phyloP scores from a whole-genome alignment of 176 grass and related monocot species.

The Musa beccarii region DNA sequence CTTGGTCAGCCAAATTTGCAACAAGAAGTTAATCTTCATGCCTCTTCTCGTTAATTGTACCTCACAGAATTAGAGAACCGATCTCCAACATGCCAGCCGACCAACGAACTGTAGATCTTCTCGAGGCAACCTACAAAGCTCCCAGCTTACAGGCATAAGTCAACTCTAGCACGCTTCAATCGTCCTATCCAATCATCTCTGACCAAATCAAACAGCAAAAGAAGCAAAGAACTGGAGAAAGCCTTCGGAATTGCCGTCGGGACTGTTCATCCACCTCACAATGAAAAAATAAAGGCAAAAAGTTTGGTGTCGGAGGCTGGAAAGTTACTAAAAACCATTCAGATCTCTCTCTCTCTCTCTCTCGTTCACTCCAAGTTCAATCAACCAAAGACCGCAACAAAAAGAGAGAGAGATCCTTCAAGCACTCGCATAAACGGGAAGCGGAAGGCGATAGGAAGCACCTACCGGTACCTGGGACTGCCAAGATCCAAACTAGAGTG shows the following conservation, averaged over 20 bases:
- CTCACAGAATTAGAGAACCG: neutral
- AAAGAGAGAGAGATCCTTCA: neutral
- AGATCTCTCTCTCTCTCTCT: neutral
- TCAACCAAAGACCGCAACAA: neutral
- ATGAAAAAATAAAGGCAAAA: neutral
- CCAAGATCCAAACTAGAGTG: neutral
- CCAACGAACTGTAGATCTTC: neutral
- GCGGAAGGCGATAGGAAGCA: too few relatives aligned
- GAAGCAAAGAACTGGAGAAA: neutral
- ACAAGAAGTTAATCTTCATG: too few relatives aligned
- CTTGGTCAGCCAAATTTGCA: neutral
- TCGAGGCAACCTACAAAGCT: neutral
- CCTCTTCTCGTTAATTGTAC: too few relatives aligned
- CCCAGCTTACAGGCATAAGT: neutral
- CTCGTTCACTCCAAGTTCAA: neutral
- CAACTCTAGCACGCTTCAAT: neutral
- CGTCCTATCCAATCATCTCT: neutral
- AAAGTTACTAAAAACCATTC: neutral
- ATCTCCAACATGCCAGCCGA: neutral
- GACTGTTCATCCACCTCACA: neutral
- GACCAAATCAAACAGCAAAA: slow-evolving; percentile 4
- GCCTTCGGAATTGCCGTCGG: neutral
- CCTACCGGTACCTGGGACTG: neutral
- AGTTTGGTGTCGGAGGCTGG: neutral
- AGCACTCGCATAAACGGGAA: neutral